Percentiles rank a stretch among this genome's conserved stretches.
phyloP scores from a whole-genome alignment of 331 rosid genomes.

The Pyrus hybrid region DNA sequence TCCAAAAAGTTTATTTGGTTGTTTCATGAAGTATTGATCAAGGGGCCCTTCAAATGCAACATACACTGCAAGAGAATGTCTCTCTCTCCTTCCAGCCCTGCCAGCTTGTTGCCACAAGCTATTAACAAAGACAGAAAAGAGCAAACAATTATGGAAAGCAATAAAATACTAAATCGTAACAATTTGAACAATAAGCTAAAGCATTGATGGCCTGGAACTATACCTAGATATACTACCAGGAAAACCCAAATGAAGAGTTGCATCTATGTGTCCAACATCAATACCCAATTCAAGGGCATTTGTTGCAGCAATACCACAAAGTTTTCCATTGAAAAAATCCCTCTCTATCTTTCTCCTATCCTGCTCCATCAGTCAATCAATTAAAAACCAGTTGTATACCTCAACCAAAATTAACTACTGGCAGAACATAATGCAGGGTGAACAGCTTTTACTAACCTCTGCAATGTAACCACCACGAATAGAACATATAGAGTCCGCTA shows the following conservation, averaged over 20 bases:
- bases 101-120: slow-evolving; percentile 99
- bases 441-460: slow-evolving; percentile 37
- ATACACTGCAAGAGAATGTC: slow-evolving; percentile 80
- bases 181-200: slow-evolving; percentile 7
- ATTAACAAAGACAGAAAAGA: slow-evolving; percentile 4
- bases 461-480: slow-evolving; percentile 93
- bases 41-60: slow-evolving; percentile 91
- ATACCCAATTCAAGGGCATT: slow-evolving; percentile 99
- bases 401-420: slow-evolving; percentile 1
- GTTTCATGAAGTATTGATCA: slow-evolving; percentile 85
- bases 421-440: neutral
- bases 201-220: neutral
- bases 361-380: slow-evolving; percentile 28
- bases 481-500: slow-evolving; percentile 55
- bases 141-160: neutral
- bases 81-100: slow-evolving; percentile 90
- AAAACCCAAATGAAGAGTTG: slow-evolving; percentile 92
- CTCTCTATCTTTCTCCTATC: slow-evolving; percentile 85
- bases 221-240: slow-evolving; percentile 97
- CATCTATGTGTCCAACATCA: slow-evolving; percentile 94
- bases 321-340: slow-evolving; percentile 75
- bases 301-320: slow-evolving; percentile 90
- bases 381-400: neutral
- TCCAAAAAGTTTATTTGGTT: slow-evolving; percentile 80
- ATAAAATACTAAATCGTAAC: slow-evolving; percentile 13